phyloP scores from a whole-genome alignment of 805 yeast genomes.

The Wickerhamiella hasegawae region DNA sequence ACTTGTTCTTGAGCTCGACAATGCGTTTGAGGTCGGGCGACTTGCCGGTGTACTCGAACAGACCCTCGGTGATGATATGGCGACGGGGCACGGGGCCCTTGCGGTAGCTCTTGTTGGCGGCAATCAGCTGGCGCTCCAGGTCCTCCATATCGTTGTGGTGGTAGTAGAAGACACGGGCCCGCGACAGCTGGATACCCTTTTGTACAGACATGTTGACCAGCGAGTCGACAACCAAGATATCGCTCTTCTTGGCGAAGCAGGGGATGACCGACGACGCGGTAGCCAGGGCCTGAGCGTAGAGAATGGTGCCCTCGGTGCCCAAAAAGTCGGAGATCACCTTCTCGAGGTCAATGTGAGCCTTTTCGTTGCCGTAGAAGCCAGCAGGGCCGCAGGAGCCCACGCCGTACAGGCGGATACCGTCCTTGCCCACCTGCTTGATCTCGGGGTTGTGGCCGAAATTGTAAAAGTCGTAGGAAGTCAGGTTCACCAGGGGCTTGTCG shows the following conservation, averaged over 20 bases:
- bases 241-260: conserved; percentile 91
- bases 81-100: conserved; percentile 70
- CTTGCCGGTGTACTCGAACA: conserved; percentile 72
- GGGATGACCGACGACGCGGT: conserved; percentile 82
- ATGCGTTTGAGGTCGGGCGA: conserved; percentile 52
- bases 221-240: conserved; percentile 73
- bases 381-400: conserved; percentile 99
- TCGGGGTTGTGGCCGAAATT: conserved; percentile 35
- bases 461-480: conserved; percentile 59
- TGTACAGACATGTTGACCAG: conserved; percentile 63
- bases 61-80: conserved; percentile 81
- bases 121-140: conserved; percentile 46
- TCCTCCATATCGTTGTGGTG: conserved; percentile 83
- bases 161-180: conserved; percentile 59
- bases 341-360: conserved; percentile 69
- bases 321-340: conserved; percentile 59
- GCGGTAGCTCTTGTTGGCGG: conserved; percentile 41
- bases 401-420: conserved; percentile 53
- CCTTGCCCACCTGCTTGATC: conserved; percentile 38
- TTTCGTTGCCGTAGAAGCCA: conserved; percentile 91
- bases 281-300: conserved; percentile 86
- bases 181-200: conserved; percentile 72
- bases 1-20: conserved; percentile 60
- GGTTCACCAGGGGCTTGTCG: conserved; percentile 35
- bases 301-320: conserved; percentile 60